These are phyloP conservation scores for Macrolepiota fuliginosa DNA, from an alignment of 768 basidiomycete species.

Conservation along the genomic window DNA sequence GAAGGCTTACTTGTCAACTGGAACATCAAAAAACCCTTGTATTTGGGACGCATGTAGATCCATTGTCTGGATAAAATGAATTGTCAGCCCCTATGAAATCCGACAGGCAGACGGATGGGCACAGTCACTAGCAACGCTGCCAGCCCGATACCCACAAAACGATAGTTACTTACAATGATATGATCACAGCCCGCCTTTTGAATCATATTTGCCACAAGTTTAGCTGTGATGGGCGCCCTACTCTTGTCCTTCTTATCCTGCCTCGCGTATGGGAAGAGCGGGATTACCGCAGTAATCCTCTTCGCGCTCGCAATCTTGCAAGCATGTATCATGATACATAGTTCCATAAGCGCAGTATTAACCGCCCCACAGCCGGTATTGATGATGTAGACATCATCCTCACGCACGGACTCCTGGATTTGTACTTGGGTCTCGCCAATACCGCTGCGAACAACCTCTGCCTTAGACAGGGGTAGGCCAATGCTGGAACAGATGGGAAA, in stretches of 20 bases:
- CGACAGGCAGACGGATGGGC: constrained; percentile 1
- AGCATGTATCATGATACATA: constrained; percentile 98
- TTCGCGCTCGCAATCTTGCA: constrained; percentile 99
- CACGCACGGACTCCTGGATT: constrained; percentile 93
- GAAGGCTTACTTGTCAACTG: constrained; percentile 92
- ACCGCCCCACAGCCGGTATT: constrained; percentile 86
- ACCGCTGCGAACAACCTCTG: constrained; percentile 83
- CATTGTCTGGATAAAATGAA: constrained; percentile 70
- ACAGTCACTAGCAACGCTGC: not conserved
- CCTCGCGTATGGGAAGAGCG: constrained; percentile 93
- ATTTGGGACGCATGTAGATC: constrained; percentile 99
- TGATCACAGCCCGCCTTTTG: constrained; percentile 93
- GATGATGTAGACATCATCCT: constrained; percentile 98
- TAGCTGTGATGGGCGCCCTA: constrained; percentile 95
- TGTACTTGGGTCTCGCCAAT: constrained; percentile 92
- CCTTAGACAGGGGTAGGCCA: constrained; percentile 84
- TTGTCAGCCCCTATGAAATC: constrained; percentile 9
- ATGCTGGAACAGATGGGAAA: constrained; percentile 52
- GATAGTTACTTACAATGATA: constrained; percentile 73
- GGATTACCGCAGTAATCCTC: constrained; percentile 97
- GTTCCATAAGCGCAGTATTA: constrained; percentile 96
- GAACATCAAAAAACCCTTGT: constrained; percentile 99
- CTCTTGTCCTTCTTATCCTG: constrained; percentile 99
- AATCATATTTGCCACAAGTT: constrained; percentile 97
- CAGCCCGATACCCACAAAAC: not conserved